Percentiles rank a stretch among this genome's conserved stretches.
These are phyloP conservation scores for Meyerozyma sp. DNA, from an alignment of 1,139 yeast genomes.

Conservation along the genomic window DNA sequence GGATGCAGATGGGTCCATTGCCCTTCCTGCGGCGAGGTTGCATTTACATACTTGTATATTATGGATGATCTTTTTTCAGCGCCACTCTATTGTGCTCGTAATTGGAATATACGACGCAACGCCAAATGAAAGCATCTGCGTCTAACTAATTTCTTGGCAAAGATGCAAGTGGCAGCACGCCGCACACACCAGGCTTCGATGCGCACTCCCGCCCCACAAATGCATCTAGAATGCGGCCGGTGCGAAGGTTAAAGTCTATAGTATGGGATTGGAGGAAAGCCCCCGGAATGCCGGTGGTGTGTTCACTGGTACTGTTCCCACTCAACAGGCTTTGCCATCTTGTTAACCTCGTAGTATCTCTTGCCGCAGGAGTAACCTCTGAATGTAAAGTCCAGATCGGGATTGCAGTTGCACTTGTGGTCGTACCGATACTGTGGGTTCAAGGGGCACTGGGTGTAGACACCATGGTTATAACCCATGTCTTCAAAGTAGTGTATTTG, in stretches of 20 bases:
- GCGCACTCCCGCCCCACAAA: neutral
- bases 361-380: slow-evolving; percentile 52
- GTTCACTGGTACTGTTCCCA: slow-evolving; percentile 17
- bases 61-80: no score
- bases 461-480: slow-evolving; percentile 76
- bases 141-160: no score
- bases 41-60: no score
- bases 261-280: no score
- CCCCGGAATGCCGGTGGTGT: no score
- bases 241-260: neutral
- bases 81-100: no score
- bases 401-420: slow-evolving; percentile 47
- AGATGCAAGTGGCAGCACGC: no score
- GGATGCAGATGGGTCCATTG: no score
- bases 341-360: slow-evolving; percentile 42
- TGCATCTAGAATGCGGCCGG: neutral
- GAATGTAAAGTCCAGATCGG: slow-evolving; percentile 48
- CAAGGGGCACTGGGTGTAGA: slow-evolving; percentile 54
- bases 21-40: no score
- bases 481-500: slow-evolving; percentile 77
- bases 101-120: no score
- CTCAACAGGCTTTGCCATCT: slow-evolving; percentile 38
- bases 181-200: neutral
- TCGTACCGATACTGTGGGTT: slow-evolving; percentile 37
- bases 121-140: no score